phyloP scores from a whole-genome alignment of 75 land plant genomes.

The Chamaecyparis obtusa region DNA sequence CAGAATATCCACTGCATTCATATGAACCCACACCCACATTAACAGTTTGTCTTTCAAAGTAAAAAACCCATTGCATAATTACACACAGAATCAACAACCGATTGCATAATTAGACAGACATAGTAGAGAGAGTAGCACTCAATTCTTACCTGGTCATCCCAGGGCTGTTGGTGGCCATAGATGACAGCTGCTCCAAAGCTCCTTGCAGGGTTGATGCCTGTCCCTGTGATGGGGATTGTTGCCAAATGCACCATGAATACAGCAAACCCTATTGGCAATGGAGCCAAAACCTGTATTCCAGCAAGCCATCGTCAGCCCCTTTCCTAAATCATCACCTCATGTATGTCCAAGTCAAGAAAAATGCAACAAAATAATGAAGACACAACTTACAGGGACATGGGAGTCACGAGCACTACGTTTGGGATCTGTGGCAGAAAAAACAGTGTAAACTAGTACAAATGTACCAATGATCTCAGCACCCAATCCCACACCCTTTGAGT shows the following conservation, averaged over 20 bases:
- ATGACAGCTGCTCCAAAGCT: conserved; percentile 49
- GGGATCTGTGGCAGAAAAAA: conserved; percentile 60
- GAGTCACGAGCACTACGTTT: conserved; percentile 56
- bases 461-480: conserved; percentile 59
- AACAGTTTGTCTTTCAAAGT: background rate
- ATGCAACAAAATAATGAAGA: background rate
- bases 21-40: background rate
- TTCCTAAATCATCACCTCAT: background rate
- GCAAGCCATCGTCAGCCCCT: background rate
- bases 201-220: conserved; percentile 44
- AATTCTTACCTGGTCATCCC: conserved; percentile 39
- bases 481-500: conserved; percentile 39
- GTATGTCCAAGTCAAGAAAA: background rate
- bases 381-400: conserved; percentile 48
- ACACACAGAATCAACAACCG: no score
- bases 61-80: background rate
- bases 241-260: conserved; percentile 50
- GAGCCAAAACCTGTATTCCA: conserved; percentile 32
- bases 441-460: conserved; percentile 56
- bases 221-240: conserved; percentile 46
- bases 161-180: conserved; percentile 27
- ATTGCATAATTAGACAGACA: no score
- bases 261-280: conserved; percentile 42
- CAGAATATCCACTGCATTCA: conserved; percentile 72
- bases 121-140: background rate